phyloP scores from a whole-genome alignment of 1,284 basidiomycete species.

The Pisolithus thermaeus region DNA sequence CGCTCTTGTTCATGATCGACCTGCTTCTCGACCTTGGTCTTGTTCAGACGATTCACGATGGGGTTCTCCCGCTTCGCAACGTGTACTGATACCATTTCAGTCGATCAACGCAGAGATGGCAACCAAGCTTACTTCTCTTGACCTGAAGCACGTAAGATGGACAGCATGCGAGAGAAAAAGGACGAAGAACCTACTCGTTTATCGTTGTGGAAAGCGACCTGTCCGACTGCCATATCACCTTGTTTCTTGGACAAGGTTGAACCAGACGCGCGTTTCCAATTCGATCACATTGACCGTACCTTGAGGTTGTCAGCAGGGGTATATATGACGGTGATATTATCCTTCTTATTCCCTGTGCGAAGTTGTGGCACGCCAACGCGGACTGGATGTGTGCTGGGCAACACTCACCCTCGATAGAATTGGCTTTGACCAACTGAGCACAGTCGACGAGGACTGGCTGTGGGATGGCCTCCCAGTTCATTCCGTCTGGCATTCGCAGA shows the following conservation, averaged over 20 bases:
- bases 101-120: neutral
- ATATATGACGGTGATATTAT: slow-evolving; percentile 91
- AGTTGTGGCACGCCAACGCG: neutral
- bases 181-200: slow-evolving; percentile 52
- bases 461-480: slow-evolving; percentile 86
- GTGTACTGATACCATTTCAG: slow-evolving; percentile 47
- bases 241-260: slow-evolving; percentile 62
- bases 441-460: slow-evolving; percentile 77
- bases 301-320: slow-evolving; percentile 89
- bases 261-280: neutral
- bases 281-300: slow-evolving; percentile 37
- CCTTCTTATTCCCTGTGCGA: slow-evolving; percentile 88
- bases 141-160: slow-evolving; percentile 41
- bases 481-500: slow-evolving; percentile 74
- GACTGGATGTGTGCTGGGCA: neutral
- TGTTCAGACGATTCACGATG: slow-evolving; percentile 92
- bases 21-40: slow-evolving; percentile 80
- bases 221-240: slow-evolving; percentile 93
- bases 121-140: slow-evolving; percentile 55
- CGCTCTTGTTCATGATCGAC: slow-evolving; percentile 91
- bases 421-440: slow-evolving; percentile 95
- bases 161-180: neutral
- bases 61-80: slow-evolving; percentile 79
- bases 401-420: slow-evolving; percentile 87
- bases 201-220: slow-evolving; percentile 92